Conservation (phyloP, 176 grass and related monocot species). For the Carex parvula region DNA sequence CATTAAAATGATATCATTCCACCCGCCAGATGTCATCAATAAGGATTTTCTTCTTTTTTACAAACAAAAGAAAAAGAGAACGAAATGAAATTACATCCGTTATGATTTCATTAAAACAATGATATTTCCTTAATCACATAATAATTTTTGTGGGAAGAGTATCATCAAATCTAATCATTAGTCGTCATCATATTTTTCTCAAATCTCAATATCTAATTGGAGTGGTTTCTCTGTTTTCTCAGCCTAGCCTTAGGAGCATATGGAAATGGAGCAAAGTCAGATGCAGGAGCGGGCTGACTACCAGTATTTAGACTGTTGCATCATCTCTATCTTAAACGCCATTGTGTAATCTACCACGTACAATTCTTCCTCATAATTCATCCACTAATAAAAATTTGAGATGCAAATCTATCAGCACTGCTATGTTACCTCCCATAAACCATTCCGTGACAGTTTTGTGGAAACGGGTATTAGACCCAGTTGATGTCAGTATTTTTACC, state of each 20-base stretch:
- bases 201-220: neutral
- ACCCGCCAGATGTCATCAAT: neutral
- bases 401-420: no score
- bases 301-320: no score
- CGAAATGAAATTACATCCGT: neutral
- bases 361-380: no score
- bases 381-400: no score
- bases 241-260: neutral
- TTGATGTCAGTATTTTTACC: neutral
- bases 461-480: neutral
- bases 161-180: no score
- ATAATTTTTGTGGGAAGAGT: no score
- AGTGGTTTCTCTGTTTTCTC: neutral
- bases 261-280: neutral
- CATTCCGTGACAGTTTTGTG: no score
- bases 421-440: no score
- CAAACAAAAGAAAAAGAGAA: neutral
- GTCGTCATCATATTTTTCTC: no score
- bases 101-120: neutral
- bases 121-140: neutral
- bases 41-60: neutral
- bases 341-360: no score
- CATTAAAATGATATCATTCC: neutral
- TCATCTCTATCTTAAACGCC: no score
- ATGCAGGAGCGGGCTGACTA: no score